Evolutionary conservation across 768 basidiomycete species (phyloP).

Genomic region (Asterophora lycoperdoides): DNA sequence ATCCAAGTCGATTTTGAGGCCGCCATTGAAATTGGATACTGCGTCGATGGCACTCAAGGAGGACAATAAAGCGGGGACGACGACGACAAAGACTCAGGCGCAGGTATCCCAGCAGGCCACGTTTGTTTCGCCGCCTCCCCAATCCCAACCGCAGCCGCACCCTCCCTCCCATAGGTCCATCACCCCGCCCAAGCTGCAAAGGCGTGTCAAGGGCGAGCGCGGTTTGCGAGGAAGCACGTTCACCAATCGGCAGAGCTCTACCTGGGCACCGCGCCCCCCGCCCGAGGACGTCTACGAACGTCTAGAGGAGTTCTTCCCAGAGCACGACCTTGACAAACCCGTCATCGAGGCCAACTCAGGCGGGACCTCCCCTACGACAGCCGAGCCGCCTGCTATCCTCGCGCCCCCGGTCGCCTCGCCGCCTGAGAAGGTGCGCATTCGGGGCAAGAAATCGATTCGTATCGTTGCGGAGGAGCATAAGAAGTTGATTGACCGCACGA

Average conservation of each 20-base stretch:
- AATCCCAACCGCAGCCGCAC: too few relatives aligned
- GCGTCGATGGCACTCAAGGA: constrained; percentile 13
- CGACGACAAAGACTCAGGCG: constrained; percentile 2
- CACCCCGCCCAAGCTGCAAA: constrained; percentile 21
- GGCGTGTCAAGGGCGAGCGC: constrained; percentile 27
- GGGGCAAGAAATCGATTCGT: constrained; percentile 87
- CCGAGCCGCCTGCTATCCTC: constrained; percentile 42
- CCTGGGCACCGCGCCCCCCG: constrained; percentile 88
- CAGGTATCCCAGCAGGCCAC: constrained; percentile 15
- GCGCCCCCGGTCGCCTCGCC: constrained; percentile 31
- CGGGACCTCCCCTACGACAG: constrained; percentile 69
- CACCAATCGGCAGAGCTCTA: constrained; percentile 55
- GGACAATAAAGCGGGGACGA: background rate
- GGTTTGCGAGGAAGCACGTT: constrained; percentile 51
- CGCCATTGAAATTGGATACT: constrained; percentile 44
- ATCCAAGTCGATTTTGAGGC: constrained; percentile 32
- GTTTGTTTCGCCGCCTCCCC: constrained; percentile 19
- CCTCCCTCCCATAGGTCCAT: constrained; percentile 20
- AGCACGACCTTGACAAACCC: constrained; percentile 93
- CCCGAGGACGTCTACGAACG: constrained; percentile 92
- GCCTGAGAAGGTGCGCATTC: constrained; percentile 40
- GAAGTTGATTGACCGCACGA: constrained; percentile 66
- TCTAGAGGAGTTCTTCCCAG: constrained; percentile 92
- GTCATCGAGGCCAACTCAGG: constrained; percentile 85
- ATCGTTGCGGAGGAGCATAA: constrained; percentile 88